Percentiles rank a stretch among this genome's conserved stretches.
These are phyloP conservation scores for Sporothrix phasma DNA, from an alignment of 2,329 filamentous ascomycete species.

Conservation along the genomic window DNA sequence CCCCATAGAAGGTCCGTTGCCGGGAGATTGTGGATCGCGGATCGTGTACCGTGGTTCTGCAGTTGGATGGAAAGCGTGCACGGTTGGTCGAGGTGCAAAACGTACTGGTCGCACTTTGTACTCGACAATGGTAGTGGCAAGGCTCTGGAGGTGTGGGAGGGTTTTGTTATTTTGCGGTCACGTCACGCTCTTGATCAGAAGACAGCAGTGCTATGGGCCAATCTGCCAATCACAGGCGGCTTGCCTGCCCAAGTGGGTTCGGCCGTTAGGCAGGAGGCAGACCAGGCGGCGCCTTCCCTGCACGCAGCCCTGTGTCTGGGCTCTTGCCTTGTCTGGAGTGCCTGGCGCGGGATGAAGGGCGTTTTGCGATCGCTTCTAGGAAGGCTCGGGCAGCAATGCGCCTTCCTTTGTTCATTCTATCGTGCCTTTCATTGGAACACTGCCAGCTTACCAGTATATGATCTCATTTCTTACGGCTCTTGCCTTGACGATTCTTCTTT, in stretches of 20 bases:
- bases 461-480: background rate
- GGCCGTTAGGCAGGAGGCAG: background rate
- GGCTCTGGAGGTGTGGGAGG: background rate
- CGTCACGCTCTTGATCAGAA: conserved; percentile 10
- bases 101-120: background rate
- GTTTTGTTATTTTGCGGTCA: conserved; percentile 3
- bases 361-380: background rate
- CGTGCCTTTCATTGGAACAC: background rate
- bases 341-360: background rate
- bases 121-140: background rate
- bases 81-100: background rate
- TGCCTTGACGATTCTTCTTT: background rate
- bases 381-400: conserved; percentile 13
- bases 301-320: background rate
- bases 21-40: background rate
- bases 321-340: conserved; percentile 4
- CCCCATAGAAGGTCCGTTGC: background rate
- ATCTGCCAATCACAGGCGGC: conserved; percentile 12
- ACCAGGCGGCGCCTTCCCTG: background rate
- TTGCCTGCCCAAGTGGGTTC: background rate
- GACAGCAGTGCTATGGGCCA: background rate
- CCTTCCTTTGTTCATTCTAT: background rate
- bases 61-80: background rate
- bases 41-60: background rate
- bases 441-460: background rate